Conservation (phyloP, 371 early-diverging fungal species). For the Circinella minor region DNA sequence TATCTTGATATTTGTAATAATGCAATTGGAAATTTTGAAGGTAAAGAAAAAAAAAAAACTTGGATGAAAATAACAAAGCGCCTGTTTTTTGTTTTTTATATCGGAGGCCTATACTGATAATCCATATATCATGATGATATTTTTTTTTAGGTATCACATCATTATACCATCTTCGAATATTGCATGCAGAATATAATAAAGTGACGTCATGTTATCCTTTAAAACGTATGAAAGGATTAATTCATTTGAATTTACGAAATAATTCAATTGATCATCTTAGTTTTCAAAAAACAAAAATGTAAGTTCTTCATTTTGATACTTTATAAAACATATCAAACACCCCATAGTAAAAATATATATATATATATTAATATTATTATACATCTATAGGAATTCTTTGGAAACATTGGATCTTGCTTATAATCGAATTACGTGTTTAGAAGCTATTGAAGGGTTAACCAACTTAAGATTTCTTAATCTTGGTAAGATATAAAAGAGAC, state of each 20-base stretch:
- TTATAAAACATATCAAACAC: too few species aligned
- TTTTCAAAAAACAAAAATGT: constrained; percentile 42
- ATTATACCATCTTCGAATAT: constrained; percentile 42
- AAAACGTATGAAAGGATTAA: constrained; percentile 43
- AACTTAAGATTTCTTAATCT: constrained; percentile 48
- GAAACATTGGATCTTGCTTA: constrained; percentile 58
- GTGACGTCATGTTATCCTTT: constrained; percentile 48
- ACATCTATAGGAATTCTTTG: constrained; percentile 35
- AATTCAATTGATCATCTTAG: constrained; percentile 45
- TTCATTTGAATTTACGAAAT: constrained; percentile 44
- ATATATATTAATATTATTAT: background rate
- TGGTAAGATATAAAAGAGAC: constrained; percentile 23
- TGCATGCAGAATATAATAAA: constrained; percentile 55
- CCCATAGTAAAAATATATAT: background rate
- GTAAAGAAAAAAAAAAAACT: constrained; percentile 10
- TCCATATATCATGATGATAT: too few species aligned
- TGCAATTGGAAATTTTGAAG: constrained; percentile 42
- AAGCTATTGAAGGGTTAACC: constrained; percentile 43
- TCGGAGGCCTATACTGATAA: too few species aligned
- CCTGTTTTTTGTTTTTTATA: too few species aligned
- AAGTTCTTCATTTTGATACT: constrained; percentile 9
- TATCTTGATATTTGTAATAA: constrained; percentile 58
- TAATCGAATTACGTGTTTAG: constrained; percentile 55
- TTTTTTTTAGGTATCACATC: constrained; percentile 13
- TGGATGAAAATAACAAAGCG: too few species aligned